Evolutionary conservation across 1,284 basidiomycete genomes (phyloP), one percentile per base, ranked within the genome.

Genomic region (Malassezia sympodialis): DNA sequence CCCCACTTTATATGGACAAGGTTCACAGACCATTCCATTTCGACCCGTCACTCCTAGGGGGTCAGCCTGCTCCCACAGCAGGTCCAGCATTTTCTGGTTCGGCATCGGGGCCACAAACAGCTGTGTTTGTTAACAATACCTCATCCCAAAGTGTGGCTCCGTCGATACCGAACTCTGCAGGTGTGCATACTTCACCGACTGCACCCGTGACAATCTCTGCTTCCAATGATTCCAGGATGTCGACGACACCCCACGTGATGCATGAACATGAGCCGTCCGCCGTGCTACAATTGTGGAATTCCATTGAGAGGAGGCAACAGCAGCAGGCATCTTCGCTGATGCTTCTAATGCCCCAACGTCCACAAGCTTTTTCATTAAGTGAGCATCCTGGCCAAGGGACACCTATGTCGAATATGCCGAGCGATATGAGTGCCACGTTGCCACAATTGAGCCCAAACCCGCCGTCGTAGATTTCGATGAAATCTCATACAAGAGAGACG

Each of bases 221-320:
- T 8, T 46, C 44, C 2, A 27, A 17, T 46, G 44, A 30, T 15
- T 23, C 44, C 6, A 17, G 21, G 5, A n/a, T 46, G 8, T 19
- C 44, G 4, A 4, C 30, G 8, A 12, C 30, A 0, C 27, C 31
- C 34, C 61, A 58, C 49, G 34, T 51, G 4, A 21, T 55, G 46
- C 62, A 23, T 15, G 45, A 28, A 5, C 37, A 48, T 19, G 50
- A 44, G 23, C n/a, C 54, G 8, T 34, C 31, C 23, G 19, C 31
- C 19, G 21, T 42, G 28, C 31, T 26, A 24, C 54, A 56, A 8
- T n/a, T 56, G 24, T 63, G 65, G 31, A 63, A 54, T 44, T 58
- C 55, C 56, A 68, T 68, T 43, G 66, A 68, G 46, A 51, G 58
- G 42, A 59, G 66, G 37, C 66, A 68, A 49, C 64, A 64, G 41